A percentile compares a stretch with the other conserved stretches of the same genome.
Conservation (phyloP, 2,329 filamentous ascomycete species). For the Aspergillus proliferans region DNA sequence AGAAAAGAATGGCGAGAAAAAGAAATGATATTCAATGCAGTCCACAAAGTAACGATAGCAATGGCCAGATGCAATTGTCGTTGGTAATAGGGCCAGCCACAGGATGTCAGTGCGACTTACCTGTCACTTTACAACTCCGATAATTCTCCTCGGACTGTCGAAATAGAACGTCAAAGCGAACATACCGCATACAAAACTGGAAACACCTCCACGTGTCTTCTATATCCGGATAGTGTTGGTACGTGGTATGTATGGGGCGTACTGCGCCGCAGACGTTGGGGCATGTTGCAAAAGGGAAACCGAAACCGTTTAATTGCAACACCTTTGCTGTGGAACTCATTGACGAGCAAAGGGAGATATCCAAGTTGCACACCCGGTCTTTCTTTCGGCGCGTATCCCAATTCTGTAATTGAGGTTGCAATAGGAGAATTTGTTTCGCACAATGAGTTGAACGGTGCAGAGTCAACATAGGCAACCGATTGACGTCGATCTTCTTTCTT, state of each 20-base stretch:
- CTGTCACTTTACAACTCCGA: constrained; percentile 2
- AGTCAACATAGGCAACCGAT: neutral
- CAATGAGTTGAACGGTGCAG: neutral
- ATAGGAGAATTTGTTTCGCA: neutral
- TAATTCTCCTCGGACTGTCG: constrained; percentile 1
- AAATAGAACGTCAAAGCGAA: neutral
- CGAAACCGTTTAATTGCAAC: constrained; percentile 29
- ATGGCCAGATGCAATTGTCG: neutral
- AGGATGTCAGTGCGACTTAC: constrained; percentile 7
- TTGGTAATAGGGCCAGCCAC: constrained; percentile 17
- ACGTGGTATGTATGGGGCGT: neutral
- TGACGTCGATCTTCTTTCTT: neutral
- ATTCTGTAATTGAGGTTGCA: neutral
- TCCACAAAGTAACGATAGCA: neutral
- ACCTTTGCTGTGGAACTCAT: constrained; percentile 29
- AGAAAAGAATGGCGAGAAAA: neutral
- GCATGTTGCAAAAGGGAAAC: constrained; percentile 26
- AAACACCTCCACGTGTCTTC: neutral
- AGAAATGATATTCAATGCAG: neutral
- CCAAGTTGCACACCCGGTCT: constrained; percentile 3
- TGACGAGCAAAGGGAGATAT: constrained; percentile 5
- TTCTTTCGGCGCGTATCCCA: neutral
- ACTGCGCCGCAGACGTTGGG: constrained; percentile 8
- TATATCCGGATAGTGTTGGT: constrained; percentile 5
- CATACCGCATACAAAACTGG: neutral